A percentile compares a stretch with the other conserved stretches of the same genome.
phyloP scores from a whole-genome alignment of 768 basidiomycete genomes.

The Mycena maculata region DNA sequence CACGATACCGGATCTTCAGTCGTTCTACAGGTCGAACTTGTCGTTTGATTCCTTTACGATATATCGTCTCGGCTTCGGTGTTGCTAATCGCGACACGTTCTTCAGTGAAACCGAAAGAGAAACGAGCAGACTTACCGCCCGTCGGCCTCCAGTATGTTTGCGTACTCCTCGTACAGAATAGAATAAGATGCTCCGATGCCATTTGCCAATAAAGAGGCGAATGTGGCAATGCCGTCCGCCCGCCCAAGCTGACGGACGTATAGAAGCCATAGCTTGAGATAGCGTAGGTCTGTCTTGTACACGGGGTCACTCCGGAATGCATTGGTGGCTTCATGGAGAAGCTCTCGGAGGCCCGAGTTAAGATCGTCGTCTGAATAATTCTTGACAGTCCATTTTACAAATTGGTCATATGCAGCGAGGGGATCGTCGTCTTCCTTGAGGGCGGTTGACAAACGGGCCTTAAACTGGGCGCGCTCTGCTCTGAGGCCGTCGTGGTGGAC shows the following conservation, averaged over 20 bases:
- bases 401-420: slow-evolving; percentile 84
- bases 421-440: slow-evolving; percentile 86
- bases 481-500: slow-evolving; percentile 24
- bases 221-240: slow-evolving; percentile 74
- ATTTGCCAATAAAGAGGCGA: slow-evolving; percentile 76
- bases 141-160: slow-evolving; percentile 76
- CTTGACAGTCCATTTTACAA: slow-evolving; percentile 90
- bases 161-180: slow-evolving; percentile 92
- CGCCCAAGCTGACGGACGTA: slow-evolving; percentile 86
- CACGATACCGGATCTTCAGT: slow-evolving; percentile 82
- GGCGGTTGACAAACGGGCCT: slow-evolving; percentile 59
- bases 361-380: slow-evolving; percentile 78
- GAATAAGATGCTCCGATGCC: slow-evolving; percentile 84
- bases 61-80: slow-evolving; percentile 84
- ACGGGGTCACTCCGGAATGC: slow-evolving; percentile 85
- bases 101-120: not conserved
- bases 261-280: slow-evolving; percentile 91
- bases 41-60: slow-evolving; percentile 83
- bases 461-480: slow-evolving; percentile 40
- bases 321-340: slow-evolving; percentile 86
- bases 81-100: slow-evolving; percentile 55
- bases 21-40: slow-evolving; percentile 86
- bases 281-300: slow-evolving; percentile 90
- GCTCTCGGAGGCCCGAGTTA: slow-evolving; percentile 78
- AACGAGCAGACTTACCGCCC: slow-evolving; percentile 70